Conservation (phyloP, 2,329 filamentous ascomycete species). For the Blastomyces silverae region DNA sequence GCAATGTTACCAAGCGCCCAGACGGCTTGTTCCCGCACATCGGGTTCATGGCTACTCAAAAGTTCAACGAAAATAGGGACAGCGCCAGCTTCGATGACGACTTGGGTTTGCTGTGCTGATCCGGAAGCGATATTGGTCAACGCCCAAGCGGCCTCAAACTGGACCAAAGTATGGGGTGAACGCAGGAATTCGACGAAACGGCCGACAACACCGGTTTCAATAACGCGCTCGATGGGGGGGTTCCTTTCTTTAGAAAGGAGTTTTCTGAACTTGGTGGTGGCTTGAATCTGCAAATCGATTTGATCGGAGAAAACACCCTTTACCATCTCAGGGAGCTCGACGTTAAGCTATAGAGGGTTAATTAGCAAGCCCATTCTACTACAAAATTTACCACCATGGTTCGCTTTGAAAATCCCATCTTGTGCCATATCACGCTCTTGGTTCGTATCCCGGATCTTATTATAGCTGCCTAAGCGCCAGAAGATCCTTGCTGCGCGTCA, state of each 20-base stretch:
- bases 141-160: constrained; percentile 98
- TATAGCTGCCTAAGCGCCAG: not conserved
- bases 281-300: constrained; percentile 94
- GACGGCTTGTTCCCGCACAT: constrained; percentile 95
- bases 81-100: constrained; percentile 95
- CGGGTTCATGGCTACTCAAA: constrained; percentile 88
- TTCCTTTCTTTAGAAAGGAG: constrained; percentile 97
- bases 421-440: not conserved
- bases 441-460: not conserved
- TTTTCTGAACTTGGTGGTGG: constrained; percentile 98
- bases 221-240: constrained; percentile 97
- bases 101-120: constrained; percentile 93
- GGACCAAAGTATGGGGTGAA: constrained; percentile 94
- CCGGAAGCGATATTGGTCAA: constrained; percentile 98
- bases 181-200: constrained; percentile 97
- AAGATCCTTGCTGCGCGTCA: not conserved
- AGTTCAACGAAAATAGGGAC: constrained; percentile 98
- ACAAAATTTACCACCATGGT: not conserved
- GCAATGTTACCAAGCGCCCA: constrained; percentile 99
- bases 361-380: constrained; percentile 10
- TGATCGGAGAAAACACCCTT: constrained; percentile 96
- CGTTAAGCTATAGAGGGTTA: constrained; percentile 64
- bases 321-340: constrained; percentile 98
- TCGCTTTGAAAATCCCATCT: not conserved
- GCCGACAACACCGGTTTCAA: constrained; percentile 95